Percentiles rank a stretch among this genome's conserved stretches.
Evolutionary conservation across 73 alveolate genomes (phyloP).

Genomic region (Breviolum minutum): DNA sequence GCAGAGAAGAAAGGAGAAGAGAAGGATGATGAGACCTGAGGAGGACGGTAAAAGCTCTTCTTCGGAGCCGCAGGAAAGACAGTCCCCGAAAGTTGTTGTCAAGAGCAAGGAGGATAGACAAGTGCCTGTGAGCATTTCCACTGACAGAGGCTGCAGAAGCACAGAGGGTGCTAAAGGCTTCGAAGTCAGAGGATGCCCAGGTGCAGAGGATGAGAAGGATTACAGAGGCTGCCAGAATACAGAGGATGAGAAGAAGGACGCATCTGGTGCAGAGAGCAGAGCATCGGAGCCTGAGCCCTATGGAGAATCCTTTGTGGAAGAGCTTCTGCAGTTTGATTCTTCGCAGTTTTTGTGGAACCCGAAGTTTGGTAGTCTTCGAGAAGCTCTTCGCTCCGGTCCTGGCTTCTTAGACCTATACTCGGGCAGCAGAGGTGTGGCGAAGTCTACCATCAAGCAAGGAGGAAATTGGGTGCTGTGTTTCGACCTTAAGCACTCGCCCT

Average conservation of each 20-base stretch:
- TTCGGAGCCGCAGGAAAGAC: neutral
- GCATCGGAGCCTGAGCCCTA: neutral
- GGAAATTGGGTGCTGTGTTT: neutral
- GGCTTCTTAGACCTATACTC: conserved; percentile 13
- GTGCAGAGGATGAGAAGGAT: no score
- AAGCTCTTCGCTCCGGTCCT: neutral
- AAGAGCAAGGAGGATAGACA: no score
- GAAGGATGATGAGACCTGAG: no score
- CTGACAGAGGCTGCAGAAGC: no score
- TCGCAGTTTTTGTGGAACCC: neutral
- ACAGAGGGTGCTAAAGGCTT: no score
- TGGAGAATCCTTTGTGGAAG: no score
- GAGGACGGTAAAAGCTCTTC: neutral
- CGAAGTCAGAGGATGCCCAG: neutral
- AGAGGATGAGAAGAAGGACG: no score
- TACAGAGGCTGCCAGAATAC: no score
- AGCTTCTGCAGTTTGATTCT: neutral
- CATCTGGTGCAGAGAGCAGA: neutral
- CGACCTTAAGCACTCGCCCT: neutral
- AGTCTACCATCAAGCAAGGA: neutral
- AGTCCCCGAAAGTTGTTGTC: no score
- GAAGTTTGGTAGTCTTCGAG: neutral
- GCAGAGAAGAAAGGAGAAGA: no score
- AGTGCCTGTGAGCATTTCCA: no score
- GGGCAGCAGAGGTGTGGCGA: neutral